Evolutionary conservation across 2,329 filamentous ascomycete genomes (phyloP), one percentile per base, ranked within the genome.

Genomic region (Colletotrichum sp.): DNA sequence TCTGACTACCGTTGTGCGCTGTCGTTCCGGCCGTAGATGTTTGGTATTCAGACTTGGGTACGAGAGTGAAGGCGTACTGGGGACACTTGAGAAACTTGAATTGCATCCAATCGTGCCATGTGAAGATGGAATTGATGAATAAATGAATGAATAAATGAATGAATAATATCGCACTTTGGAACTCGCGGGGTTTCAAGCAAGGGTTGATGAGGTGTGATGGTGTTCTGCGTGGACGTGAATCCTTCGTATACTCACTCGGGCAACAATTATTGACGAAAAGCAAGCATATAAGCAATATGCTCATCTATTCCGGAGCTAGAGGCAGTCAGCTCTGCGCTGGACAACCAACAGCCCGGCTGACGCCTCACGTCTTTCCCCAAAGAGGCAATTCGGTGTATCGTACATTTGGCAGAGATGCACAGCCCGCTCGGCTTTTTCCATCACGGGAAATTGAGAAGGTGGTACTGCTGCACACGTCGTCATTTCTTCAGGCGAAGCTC

Each of bases 401-500:
- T 13, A 13, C 18, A 52, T 21, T 52, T 52, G 44, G 0, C 44
- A 52, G 4, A 4, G 6, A 4, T 52, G 44, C 44, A 52, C n/a
- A 52, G 44, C 44, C 44, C 10, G n/a, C 4, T 13, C 44, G 1
- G 12, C n/a, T 5, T 0, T 1, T 13, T 13, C 44, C 44, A 52
- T 52, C 0, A 52, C 0, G 2, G 44, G 44, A 1, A 52, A 13
- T 52, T 52, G 12, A 21, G 44, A 5, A 21, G 44, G 2, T 1
- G 10, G 0, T 3, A 52, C 4, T 52, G 44, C 44, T 52, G 0
- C 0, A 3, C n/a, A 13, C 44, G 10, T 52, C n/a, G n/a, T 52
- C 44, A 52, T 21, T 52, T 52, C n/a, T 13, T 52, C 4, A 13
- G 44, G 0, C 44, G 44, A 0, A 7, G 44, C 44, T 52, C 4